Evolutionary conservation across 257 asterid genomes (phyloP).

Genomic region (Plectranthus barbatus): DNA sequence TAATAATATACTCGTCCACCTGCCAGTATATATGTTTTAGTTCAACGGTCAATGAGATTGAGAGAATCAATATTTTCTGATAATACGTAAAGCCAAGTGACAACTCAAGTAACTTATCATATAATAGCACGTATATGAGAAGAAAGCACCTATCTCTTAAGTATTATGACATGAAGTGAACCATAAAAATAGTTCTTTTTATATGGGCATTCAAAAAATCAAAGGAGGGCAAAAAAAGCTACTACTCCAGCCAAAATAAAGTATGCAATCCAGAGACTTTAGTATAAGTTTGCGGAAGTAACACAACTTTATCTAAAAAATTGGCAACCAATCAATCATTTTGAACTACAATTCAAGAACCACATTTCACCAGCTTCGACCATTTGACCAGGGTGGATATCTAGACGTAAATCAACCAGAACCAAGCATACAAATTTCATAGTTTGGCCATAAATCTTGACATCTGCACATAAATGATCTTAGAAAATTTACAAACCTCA

Average conservation of each 20-base stretch:
- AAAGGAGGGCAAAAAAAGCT: not conserved
- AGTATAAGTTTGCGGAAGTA: not conserved
- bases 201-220: not conserved
- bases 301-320: not conserved
- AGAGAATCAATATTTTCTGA: too few relatives aligned
- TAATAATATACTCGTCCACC: constrained; percentile 4
- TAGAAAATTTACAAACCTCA: constrained; percentile 41
- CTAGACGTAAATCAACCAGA: not conserved
- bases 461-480: not conserved
- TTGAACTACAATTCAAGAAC: not conserved
- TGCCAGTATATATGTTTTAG: too few relatives aligned
- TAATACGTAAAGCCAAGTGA: not conserved
- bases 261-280: not conserved
- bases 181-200: not conserved
- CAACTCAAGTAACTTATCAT: not conserved
- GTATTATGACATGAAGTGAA: not conserved
- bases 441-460: not conserved
- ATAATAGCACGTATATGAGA: not conserved
- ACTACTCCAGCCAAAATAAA: not conserved
- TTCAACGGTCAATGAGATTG: too few relatives aligned
- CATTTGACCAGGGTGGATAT: not conserved
- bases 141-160: not conserved
- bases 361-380: not conserved
- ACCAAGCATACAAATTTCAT: not conserved
- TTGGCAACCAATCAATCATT: not conserved